A percentile compares a stretch with the other conserved stretches of the same genome.
These are phyloP conservation scores for Geotrichum fermentans DNA, from an alignment of 1,139 yeast genomes.

Conservation along the genomic window DNA sequence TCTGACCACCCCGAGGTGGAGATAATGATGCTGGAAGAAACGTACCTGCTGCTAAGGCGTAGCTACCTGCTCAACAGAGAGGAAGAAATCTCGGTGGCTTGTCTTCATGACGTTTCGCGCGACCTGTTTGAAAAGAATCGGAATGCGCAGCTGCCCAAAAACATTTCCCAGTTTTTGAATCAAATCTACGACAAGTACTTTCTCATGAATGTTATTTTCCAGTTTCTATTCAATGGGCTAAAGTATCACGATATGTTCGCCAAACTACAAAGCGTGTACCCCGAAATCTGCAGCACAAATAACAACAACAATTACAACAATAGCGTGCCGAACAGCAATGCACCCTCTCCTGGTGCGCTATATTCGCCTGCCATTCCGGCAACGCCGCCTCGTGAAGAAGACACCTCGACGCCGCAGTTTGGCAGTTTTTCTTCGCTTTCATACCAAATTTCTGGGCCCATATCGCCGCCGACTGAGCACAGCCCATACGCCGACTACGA, in stretches of 20 bases:
- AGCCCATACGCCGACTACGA: too few species aligned
- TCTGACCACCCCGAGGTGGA: slow-evolving; percentile 10
- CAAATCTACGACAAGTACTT: slow-evolving; percentile 15
- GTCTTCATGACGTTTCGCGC: slow-evolving; percentile 9
- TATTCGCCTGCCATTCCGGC: too few species aligned
- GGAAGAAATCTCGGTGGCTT: neutral
- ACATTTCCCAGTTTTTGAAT: slow-evolving; percentile 11
- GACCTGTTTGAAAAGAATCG: neutral
- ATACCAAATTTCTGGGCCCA: too few species aligned
- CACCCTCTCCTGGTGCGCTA: too few species aligned
- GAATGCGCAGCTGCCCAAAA: slow-evolving; percentile 1
- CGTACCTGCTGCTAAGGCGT: slow-evolving; percentile 8
- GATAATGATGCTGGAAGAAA: slow-evolving; percentile 10
- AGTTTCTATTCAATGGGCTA: neutral
- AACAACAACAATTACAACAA: neutral
- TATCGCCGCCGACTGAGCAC: too few species aligned
- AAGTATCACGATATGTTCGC: neutral
- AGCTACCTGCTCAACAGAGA: neutral
- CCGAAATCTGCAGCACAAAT: neutral
- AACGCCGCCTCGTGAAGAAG: too few species aligned
- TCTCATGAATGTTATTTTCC: slow-evolving; percentile 6
- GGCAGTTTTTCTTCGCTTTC: too few species aligned
- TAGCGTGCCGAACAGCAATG: too few species aligned
- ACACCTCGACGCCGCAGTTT: too few species aligned
- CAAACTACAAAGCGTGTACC: neutral